Evolutionary conservation across 148 eudicot genomes (phyloP).

Genomic region (Dysphania ambrosioides): DNA sequence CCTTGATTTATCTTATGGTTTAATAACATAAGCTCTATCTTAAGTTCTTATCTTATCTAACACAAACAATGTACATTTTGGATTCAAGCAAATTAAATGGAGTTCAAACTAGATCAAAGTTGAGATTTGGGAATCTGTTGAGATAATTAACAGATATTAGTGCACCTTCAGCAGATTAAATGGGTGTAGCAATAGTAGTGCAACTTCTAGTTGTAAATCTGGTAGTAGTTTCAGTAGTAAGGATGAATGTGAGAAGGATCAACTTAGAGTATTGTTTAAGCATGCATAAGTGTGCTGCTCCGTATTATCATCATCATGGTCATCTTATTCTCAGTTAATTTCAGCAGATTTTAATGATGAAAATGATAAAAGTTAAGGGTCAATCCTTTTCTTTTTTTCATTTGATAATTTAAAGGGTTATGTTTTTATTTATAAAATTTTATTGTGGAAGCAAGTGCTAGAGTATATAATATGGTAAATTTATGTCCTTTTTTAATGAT

Average conservation of each 20-base stretch:
- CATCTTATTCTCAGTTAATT: slow-evolving; percentile 36
- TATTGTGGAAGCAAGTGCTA: not conserved
- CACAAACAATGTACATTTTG: too few relatives aligned
- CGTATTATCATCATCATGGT: slow-evolving; percentile 19
- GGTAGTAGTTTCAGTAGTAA: slow-evolving; percentile 23
- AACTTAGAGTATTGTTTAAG: slow-evolving; percentile 53
- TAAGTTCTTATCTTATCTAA: too few relatives aligned
- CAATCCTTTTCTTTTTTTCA: not conserved
- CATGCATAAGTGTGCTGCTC: slow-evolving; percentile 42
- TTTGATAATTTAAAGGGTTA: not conserved
- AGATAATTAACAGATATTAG: too few relatives aligned
- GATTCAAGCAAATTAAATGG: too few relatives aligned
- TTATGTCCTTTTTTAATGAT: not conserved
- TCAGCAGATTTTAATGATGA: not conserved
- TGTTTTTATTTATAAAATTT: not conserved
- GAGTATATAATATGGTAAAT: slow-evolving; percentile 1
- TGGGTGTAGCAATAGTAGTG: not conserved
- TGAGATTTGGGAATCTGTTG: too few relatives aligned
- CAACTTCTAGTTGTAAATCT: not conserved
- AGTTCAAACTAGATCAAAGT: too few relatives aligned
- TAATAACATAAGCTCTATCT: too few relatives aligned
- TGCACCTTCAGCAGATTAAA: too few relatives aligned
- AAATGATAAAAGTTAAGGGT: not conserved
- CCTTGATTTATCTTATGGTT: too few relatives aligned
- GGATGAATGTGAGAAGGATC: slow-evolving; percentile 70